Base-by-base conservation (phyloP, 1,284 basidiomycete species). In the Bondarzewia mesenterica region DNA sequence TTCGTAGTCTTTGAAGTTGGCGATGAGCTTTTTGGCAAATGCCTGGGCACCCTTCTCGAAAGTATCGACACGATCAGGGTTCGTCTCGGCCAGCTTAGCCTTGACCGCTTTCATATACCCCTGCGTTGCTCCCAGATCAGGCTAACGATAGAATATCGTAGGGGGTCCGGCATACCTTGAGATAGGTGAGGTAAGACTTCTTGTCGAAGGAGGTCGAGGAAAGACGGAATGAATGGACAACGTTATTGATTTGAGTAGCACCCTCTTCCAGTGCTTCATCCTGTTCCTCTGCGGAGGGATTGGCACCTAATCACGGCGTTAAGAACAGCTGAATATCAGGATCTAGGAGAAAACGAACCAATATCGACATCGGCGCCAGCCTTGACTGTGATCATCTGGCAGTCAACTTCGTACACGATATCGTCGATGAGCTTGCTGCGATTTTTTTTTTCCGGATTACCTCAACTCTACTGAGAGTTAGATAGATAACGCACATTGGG, bases 201-300 rank as follows among this genome's bases (percentile, higher is more conserved):
- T 98, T 99, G 75, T 98, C 93, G 68, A 96, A 99, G 7, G 62
- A 36, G 25, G 92, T 95, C 35, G 67, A 43, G 63, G 90, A 81
- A 54, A 99, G 86, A 62, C 93, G 87, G 84, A 95, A 94, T 44
- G 93, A 92, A 76, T 93, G 73, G 53, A 86, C 85, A 58, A 99
- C 77, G 71, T 99, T 93, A 85, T 94, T 99, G 64, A 96, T 87
- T 56, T 75, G 73, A 16, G 50, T 39, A 27, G 82, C 77, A 57
- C 89, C 91, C 15, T 89, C 85, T 65, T 93, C 94, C 51, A 96
- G 68, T 26, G 74, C 76, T 56, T 99, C 96, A 3, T 82, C 84
- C 44, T 71, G 70, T 52, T 97, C 96, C 74, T 99, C 96, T 35
- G 86, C 76, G 47, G 95, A 94, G 40, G 92, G 88, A 69, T 94